A percentile compares a stretch with the other conserved stretches of the same genome.
phyloP scores from a whole-genome alignment of 176 grass and related monocot genomes.

The Triticum turgidum region DNA sequence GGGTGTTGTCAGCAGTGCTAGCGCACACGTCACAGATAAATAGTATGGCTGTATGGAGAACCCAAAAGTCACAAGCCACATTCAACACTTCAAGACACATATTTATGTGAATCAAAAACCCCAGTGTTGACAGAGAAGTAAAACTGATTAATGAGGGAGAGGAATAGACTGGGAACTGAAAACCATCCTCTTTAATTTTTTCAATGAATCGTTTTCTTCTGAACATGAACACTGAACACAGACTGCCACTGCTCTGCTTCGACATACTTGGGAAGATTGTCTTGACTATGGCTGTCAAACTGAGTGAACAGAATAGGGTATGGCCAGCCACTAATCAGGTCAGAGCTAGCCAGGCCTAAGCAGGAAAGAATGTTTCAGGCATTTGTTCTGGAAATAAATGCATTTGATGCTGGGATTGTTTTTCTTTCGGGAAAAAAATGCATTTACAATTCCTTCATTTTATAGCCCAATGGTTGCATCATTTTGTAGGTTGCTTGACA shows the following conservation, averaged over 20 bases:
- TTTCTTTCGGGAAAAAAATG: not conserved
- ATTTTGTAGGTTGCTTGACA: not conserved
- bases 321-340: constrained; percentile 1
- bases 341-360: not conserved
- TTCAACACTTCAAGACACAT: not conserved
- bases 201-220: not conserved
- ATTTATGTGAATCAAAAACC: constrained; percentile 7
- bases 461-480: not conserved
- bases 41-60: not conserved
- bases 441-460: not conserved
- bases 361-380: not conserved
- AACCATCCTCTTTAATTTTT: not conserved
- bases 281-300: not conserved
- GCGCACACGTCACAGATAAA: not conserved
- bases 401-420: too few species aligned
- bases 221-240: not conserved
- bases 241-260: not conserved
- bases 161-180: constrained; percentile 4
- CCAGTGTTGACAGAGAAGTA: constrained; percentile 12
- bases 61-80: not conserved
- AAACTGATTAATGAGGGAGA: constrained; percentile 13
- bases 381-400: not conserved
- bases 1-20: not conserved
- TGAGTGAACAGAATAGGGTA: not conserved
- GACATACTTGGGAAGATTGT: not conserved